These are phyloP conservation scores for Aspergillus haitiensis DNA, from an alignment of 495 filamentous ascomycete genomes.

Conservation along the genomic window DNA sequence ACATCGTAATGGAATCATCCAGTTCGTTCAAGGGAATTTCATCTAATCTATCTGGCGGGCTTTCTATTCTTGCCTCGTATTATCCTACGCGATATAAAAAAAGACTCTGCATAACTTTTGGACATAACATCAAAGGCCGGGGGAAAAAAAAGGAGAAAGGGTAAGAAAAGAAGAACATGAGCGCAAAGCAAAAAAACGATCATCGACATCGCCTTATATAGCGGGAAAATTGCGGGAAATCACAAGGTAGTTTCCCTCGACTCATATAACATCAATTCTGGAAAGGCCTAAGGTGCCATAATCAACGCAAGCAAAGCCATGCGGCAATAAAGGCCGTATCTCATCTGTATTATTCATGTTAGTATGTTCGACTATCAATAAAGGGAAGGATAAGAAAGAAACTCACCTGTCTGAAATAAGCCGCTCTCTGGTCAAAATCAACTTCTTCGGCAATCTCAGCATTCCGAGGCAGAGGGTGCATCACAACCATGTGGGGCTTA, in stretches of 20 bases:
- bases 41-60: constrained; percentile 48
- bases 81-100: constrained; percentile 40
- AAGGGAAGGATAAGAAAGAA: constrained; percentile 7
- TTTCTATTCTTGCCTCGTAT: constrained; percentile 27
- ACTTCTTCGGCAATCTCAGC: constrained; percentile 92
- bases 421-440: constrained; percentile 93
- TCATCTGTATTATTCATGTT: constrained; percentile 71
- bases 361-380: constrained; percentile 19
- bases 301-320: constrained; percentile 96
- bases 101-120: constrained; percentile 42
- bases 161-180: constrained; percentile 16
- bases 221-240: constrained; percentile 13
- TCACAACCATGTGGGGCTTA: constrained; percentile 85
- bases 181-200: constrained; percentile 29
- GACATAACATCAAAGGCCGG: constrained; percentile 25
- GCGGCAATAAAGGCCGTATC: constrained; percentile 93
- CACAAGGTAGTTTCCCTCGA: constrained; percentile 3
- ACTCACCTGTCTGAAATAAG: constrained; percentile 98
- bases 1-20: constrained; percentile 38
- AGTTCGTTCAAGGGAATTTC: constrained; percentile 42
- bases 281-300: constrained; percentile 60
- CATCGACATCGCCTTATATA: constrained; percentile 23
- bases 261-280: constrained; percentile 16
- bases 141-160: constrained; percentile 1
- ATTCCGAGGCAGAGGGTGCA: constrained; percentile 95